Evolutionary conservation across 345 rosid genomes (phyloP), one percentile per base, ranked within the genome.

Genomic region (Viola odorata): DNA sequence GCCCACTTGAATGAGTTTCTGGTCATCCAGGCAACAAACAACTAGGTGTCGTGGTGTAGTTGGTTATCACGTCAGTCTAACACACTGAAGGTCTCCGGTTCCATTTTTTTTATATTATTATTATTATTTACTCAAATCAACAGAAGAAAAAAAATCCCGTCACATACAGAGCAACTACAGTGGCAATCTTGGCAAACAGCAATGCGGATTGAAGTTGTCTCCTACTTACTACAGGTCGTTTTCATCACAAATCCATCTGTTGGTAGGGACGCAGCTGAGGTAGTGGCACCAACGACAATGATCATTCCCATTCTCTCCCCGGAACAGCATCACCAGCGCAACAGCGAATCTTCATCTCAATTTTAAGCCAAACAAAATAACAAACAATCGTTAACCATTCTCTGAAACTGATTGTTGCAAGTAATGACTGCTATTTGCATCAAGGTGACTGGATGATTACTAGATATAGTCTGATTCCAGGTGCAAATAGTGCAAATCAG

Each of bases 11-110:
- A 72, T 69, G 80, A 63, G 37, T 6, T 13, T 63, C 63, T 51
- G 1, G 5, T 14, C 2, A 11, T 13, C 1, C 7, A 11, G 45
- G 45, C 7, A 11, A 3, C 8, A 42, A 42, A 0, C 45, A 42
- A 45, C 2, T 0, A 23, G 96, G 97, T 85, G 80, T 85, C 89
- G 86, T 88, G 94, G 91, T 84, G 94, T 88, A 85, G 94, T 84
- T 86, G 97, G 94, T 88, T 88, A 91, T 85, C 89, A 91, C 91
- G 89, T 84, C 94, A 86, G 86, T 85, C 86, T 84, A 84, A 86
- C 94, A 85, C 96, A 84, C 81, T 85, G 87, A 87, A 85, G 87
- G 91, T 82, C 89, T 87, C 86, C 84, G 87, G 85, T 90, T 90
- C 89, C 84, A 87, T 5, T 38, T 50, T 8, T 0, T 53, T 53